Percentiles rank a stretch among this genome's conserved stretches.
These are phyloP conservation scores for Rutstroemia sp. DNA, from an alignment of 2,329 filamentous ascomycete genomes.

Conservation along the genomic window DNA sequence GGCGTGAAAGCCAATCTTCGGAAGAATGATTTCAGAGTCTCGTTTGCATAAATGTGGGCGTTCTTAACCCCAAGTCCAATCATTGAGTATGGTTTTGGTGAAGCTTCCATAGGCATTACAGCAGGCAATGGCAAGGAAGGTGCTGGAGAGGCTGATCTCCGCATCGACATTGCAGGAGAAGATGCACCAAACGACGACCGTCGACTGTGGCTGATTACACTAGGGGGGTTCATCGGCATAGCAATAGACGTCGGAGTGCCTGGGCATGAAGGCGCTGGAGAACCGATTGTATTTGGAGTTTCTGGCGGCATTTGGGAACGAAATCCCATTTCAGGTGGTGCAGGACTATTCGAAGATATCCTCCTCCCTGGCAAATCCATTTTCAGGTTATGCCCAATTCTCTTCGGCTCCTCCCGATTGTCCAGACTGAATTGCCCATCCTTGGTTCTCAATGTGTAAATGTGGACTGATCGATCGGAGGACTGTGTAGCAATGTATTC, in stretches of 20 bases:
- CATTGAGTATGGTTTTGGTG: conserved; percentile 57
- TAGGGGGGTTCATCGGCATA: conserved; percentile 92
- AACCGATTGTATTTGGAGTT: conserved; percentile 54
- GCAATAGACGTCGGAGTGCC: conserved; percentile 87
- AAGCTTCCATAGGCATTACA: conserved; percentile 88
- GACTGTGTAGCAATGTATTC: conserved; percentile 98
- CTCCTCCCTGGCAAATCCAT: conserved; percentile 89
- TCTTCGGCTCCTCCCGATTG: conserved; percentile 56
- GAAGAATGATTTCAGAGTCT: conserved; percentile 96
- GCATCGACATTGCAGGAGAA: conserved; percentile 52
- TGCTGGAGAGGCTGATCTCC: conserved; percentile 85
- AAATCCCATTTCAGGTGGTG: conserved; percentile 71
- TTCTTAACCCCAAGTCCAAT: conserved; percentile 64
- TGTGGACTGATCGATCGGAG: conserved; percentile 94
- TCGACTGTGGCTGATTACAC: conserved; percentile 80
- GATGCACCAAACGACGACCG: conserved; percentile 86
- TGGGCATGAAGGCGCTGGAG: conserved; percentile 82
- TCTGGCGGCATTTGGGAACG: conserved; percentile 56
- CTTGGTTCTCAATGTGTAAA: conserved; percentile 93
- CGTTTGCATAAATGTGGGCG: conserved; percentile 87
- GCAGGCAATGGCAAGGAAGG: conserved; percentile 90
- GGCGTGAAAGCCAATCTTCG: conserved; percentile 88
- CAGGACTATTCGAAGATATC: conserved; percentile 86
- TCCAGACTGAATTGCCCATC: conserved; percentile 86
- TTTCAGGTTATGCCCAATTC: conserved; percentile 68